phyloP scores from a whole-genome alignment of 768 basidiomycete species.

The Kwoniella sp. region DNA sequence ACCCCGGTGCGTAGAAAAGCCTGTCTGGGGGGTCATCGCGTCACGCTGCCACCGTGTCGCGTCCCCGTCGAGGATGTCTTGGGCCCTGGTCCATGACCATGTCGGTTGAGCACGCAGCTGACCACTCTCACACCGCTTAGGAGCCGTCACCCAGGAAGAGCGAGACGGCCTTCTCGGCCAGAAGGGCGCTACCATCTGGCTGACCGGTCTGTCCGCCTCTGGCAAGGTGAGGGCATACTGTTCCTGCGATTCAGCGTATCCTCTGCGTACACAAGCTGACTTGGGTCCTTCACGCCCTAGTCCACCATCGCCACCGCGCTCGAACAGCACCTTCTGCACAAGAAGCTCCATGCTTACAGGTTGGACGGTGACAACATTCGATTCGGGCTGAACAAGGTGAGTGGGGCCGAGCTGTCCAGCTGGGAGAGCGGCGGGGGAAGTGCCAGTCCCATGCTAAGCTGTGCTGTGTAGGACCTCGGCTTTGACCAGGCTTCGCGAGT shows the following conservation, averaged over 20 bases:
- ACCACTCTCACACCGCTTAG: too few relatives aligned
- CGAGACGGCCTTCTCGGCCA: conserved; percentile 67
- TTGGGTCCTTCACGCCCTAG: conserved; percentile 52
- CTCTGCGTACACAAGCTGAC: conserved; percentile 4
- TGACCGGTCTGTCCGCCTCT: conserved; percentile 91
- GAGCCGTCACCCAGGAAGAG: conserved; percentile 67
- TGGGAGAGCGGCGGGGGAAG: not conserved
- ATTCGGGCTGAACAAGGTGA: conserved; percentile 82
- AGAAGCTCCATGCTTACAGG: conserved; percentile 78
- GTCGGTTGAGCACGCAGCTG: not conserved
- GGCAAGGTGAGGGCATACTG: conserved; percentile 65
- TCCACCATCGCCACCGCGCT: conserved; percentile 96
- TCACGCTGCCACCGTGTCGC: too few relatives aligned
- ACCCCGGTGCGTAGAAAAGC: conserved; percentile 51
- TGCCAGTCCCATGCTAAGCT: not conserved
- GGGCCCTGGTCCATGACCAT: too few relatives aligned
- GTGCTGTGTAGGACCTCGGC: conserved; percentile 30
- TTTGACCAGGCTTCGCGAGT: conserved; percentile 44
- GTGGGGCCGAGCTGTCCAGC: not conserved
- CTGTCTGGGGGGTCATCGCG: too few relatives aligned
- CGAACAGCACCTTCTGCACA: conserved; percentile 88
- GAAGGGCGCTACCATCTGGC: conserved; percentile 87
- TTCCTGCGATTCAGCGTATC: not conserved
- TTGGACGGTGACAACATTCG: conserved; percentile 88
- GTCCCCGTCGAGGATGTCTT: not conserved